Conservation (phyloP, 208 protist genomes). For the Trypanosoma avium region DNA sequence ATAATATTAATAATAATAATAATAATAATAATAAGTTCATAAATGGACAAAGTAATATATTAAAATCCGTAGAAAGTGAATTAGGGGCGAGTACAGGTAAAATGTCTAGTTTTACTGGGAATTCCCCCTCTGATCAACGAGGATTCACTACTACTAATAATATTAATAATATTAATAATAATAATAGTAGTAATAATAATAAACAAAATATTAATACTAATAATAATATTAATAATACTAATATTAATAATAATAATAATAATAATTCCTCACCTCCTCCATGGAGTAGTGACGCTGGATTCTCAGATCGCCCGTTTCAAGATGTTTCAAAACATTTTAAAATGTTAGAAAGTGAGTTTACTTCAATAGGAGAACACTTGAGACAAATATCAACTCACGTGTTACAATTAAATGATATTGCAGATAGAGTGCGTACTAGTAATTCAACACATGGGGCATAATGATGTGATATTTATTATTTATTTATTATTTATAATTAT, state of each 20-base stretch:
- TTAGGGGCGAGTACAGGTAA: too few species aligned
- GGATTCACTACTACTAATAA: not conserved
- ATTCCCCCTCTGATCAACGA: too few species aligned
- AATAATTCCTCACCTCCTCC: not conserved
- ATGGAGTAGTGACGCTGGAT: slow-evolving; percentile 20
- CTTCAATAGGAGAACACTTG: slow-evolving; percentile 69
- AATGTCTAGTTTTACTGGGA: too few species aligned
- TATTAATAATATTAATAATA: not conserved
- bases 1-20: not conserved
- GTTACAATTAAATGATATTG: slow-evolving; percentile 80
- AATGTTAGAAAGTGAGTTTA: slow-evolving; percentile 72
- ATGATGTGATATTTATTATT: not conserved
- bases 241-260: slow-evolving; percentile 7
- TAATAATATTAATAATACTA: too few species aligned
- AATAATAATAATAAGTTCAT: not conserved
- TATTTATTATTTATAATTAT: not conserved
- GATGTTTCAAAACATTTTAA: slow-evolving; percentile 74
- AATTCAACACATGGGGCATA: slow-evolving; percentile 13
- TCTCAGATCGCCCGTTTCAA: slow-evolving; percentile 72
- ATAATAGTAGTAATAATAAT: not conserved
- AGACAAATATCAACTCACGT: slow-evolving; percentile 80
- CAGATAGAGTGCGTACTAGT: slow-evolving; percentile 51
- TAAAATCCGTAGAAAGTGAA: too few species aligned
- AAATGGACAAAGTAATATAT: too few species aligned
- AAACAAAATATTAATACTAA: not conserved